phyloP scores from a whole-genome alignment of 495 filamentous ascomycete genomes.

The Penicillium crystallinum region DNA sequence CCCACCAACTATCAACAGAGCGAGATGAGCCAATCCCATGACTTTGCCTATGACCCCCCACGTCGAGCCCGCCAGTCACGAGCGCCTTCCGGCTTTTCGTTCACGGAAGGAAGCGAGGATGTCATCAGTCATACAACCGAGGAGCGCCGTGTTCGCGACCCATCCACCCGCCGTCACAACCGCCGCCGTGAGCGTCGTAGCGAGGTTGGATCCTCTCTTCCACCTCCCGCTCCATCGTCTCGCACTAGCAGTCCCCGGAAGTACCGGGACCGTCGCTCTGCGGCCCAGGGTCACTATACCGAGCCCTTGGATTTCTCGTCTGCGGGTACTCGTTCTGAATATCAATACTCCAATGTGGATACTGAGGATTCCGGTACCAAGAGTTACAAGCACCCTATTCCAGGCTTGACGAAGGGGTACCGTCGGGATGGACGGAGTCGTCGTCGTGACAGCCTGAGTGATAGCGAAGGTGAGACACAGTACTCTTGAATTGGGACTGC shows the following conservation, averaged over 20 bases:
- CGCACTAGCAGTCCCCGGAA: conserved; percentile 38
- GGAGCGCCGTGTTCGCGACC: conserved; percentile 39
- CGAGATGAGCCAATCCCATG: conserved; percentile 47
- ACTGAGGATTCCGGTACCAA: conserved; percentile 67
- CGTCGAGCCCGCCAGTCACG: conserved; percentile 17
- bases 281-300: conserved; percentile 50
- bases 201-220: conserved; percentile 12
- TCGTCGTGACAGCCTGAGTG: conserved; percentile 49
- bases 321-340: conserved; percentile 39
- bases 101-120: conserved; percentile 51
- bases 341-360: conserved; percentile 45
- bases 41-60: conserved; percentile 37
- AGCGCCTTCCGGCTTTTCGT: conserved; percentile 40
- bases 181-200: conserved; percentile 32
- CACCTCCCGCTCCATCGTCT: conserved; percentile 23
- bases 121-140: conserved; percentile 50
- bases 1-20: conserved; percentile 48
- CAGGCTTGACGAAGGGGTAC: conserved; percentile 57
- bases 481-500: conserved; percentile 17
- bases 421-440: conserved; percentile 39
- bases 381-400: conserved; percentile 74
- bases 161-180: conserved; percentile 33
- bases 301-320: conserved; percentile 49
- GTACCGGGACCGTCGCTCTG: conserved; percentile 29
- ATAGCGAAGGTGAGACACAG: conserved; percentile 42